Base-by-base conservation (phyloP, 495 filamentous ascomycete genomes). In the Neurospora terricola region DNA sequence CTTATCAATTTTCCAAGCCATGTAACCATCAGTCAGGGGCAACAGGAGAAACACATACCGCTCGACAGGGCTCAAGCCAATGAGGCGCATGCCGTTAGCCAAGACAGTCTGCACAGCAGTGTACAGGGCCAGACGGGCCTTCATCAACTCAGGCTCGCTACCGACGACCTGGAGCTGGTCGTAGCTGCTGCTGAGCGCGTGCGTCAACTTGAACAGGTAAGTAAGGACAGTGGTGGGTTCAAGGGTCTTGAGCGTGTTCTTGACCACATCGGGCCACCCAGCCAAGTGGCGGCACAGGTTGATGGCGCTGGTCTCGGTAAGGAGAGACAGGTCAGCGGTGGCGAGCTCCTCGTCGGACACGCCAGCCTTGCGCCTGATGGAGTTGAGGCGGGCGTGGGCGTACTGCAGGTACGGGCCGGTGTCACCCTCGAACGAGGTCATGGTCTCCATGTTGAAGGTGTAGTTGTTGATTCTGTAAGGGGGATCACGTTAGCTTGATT, bases 141-240 rank as follows among this genome's bases (percentile, higher is more conserved):
- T 89, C 85, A 91, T 92, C 42, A 92, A 76, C 77, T 90, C 90
- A 18, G 86, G 86, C 78, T 88, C 87, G 77, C 89, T 92, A 66
- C 92, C 92, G 14, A 95, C 87, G 34, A 97, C 91, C 78, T 91
- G 87, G 39, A 97, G 86, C 5, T 92, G 87, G 76, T 94, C 93
- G 79, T 96, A 97, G 80, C 90, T 91, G 43, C 90, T 92, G 84
- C 91, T 94, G 71, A 97, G 81, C 70, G 89, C 85, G 79, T 96
- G 93, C 1, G 92, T 96, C 91, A 97, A 91, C 82, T 90, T 91
- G 86, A 95, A 95, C 62, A 97, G 88, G 82, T 96, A 97, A 12
- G 89, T 90, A 39, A 97, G 83, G 69, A 96, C 82, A 0, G 89
- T 90, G 10, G 87, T 87, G 8, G 90, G 90, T 79, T 92, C 90